A percentile compares a stretch with the other conserved stretches of the same genome.
Evolutionary conservation across 176 grass and related monocot species (phyloP).

Genomic region (Rhynchospora breviuscula): DNA sequence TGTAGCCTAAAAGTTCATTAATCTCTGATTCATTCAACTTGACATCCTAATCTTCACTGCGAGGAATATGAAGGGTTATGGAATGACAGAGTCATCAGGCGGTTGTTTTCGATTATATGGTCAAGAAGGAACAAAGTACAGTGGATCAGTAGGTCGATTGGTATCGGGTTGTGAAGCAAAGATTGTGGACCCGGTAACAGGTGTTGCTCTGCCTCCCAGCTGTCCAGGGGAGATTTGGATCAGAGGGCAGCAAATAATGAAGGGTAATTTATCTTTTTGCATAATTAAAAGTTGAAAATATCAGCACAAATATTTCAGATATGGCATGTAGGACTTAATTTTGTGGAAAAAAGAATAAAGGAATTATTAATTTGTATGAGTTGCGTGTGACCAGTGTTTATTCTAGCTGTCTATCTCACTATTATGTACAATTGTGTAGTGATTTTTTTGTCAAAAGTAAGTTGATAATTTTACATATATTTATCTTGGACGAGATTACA

Average conservation of each 20-base stretch:
- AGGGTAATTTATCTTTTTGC: neutral
- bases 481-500: neutral
- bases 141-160: slow-evolving; percentile 34
- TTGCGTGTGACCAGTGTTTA: neutral
- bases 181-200: slow-evolving; percentile 21
- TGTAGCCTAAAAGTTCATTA: neutral
- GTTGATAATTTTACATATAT: neutral
- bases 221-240: slow-evolving; percentile 36
- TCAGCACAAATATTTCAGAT: neutral
- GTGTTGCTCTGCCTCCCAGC: slow-evolving; percentile 9
- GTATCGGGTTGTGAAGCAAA: slow-evolving; percentile 11
- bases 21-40: neutral
- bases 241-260: slow-evolving; percentile 10
- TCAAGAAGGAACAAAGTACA: slow-evolving; percentile 1
- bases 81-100: slow-evolving; percentile 32
- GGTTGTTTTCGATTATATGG: neutral
- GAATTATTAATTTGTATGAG: neutral
- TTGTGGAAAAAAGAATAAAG: neutral
- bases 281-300: neutral
- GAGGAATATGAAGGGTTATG: slow-evolving; percentile 19
- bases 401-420: neutral
- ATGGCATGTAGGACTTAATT: neutral
- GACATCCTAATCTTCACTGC: neutral
- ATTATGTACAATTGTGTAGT: neutral
- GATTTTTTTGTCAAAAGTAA: neutral